Evolutionary conservation across 2,329 filamentous ascomycete genomes (phyloP), one percentile per base, ranked within the genome.

Genomic region (Penicillium sp.): DNA sequence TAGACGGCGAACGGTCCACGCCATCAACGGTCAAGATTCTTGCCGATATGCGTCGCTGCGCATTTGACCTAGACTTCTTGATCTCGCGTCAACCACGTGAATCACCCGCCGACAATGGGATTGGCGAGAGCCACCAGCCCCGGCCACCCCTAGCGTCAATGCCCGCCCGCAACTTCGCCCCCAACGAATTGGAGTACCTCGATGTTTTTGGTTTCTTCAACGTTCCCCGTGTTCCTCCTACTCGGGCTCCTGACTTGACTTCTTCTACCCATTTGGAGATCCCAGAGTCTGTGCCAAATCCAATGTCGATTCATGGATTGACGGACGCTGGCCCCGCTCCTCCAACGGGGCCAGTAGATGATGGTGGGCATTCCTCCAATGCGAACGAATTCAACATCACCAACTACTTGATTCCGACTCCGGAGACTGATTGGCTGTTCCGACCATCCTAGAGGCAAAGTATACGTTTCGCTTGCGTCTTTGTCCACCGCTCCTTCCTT

Each of bases 191-290:
- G 4, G 92, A 96, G 70, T 96, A 95, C 69, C 78, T 96, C 3
- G 91, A 96, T 65, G 89, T 96, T 0, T 96, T 97, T 70, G 90
- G 94, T 65, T 96, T 95, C 69, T 97, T 96, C 80, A 96, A 96
- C 69, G 86, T 95, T 53, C 92, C 92, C 1, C 80, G 91, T 17
- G 77, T 96, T 25, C 82, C 83, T 0, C 73, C 76, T 19, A 54
- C 68, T 5, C 67, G 73, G 6, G 67, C 68, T 1, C 60, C 67
- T 11, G 68, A 69, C 22, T 61, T 66, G 4, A 53, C 17, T 22
- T 30, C 51, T 9, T 58, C 67, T 3, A 48, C 62, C 10, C 61
- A 62, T 31, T 47, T 70, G n/a, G 67, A 68, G 26, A 67, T 71
- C 5, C 49, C 56, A 4, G 65, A 61, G 7, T 14, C 67, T 10